Evolutionary conservation across 2,329 filamentous ascomycete genomes (phyloP).

Genomic region (Ploettnerulaceae sp.): DNA sequence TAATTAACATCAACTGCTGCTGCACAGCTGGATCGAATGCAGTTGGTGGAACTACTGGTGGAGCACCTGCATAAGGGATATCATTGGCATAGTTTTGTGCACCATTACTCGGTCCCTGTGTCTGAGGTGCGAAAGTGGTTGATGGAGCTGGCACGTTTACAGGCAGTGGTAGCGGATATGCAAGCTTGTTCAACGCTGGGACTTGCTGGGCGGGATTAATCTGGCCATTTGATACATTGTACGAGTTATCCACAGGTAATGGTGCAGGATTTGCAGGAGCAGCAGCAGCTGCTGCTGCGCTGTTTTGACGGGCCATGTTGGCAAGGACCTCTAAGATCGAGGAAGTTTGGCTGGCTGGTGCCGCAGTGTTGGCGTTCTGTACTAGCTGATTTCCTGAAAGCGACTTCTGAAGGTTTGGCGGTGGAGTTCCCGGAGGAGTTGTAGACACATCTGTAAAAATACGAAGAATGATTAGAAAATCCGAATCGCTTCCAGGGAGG

Average conservation of each 20-base stretch:
- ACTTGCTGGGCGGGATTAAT: slow-evolving; percentile 36
- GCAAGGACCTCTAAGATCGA: slow-evolving; percentile 74
- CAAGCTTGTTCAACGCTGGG: slow-evolving; percentile 27
- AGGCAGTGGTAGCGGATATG: slow-evolving; percentile 45
- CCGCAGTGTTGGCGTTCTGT: slow-evolving; percentile 37
- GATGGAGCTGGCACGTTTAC: slow-evolving; percentile 49
- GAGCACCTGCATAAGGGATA: slow-evolving; percentile 36
- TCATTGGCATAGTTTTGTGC: slow-evolving; percentile 36
- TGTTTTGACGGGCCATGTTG: slow-evolving; percentile 74
- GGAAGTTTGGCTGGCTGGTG: slow-evolving; percentile 49
- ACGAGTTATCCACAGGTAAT: slow-evolving; percentile 33
- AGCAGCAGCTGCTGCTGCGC: slow-evolving; percentile 40
- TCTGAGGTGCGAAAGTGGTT: slow-evolving; percentile 29
- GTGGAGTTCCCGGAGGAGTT: slow-evolving; percentile 60
- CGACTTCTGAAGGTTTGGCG: slow-evolving; percentile 37
- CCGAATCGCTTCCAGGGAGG: slow-evolving; percentile 23
- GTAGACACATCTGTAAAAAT: slow-evolving; percentile 60
- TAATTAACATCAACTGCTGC: slow-evolving; percentile 69
- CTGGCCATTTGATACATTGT: slow-evolving; percentile 45
- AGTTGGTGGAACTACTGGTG: slow-evolving; percentile 35
- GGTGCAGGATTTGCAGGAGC: slow-evolving; percentile 30
- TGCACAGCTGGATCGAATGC: slow-evolving; percentile 51
- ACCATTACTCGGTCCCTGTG: slow-evolving; percentile 36
- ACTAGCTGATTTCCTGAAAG: slow-evolving; percentile 33
- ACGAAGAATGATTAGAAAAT: slow-evolving; percentile 36